phyloP scores from a whole-genome alignment of 768 basidiomycete genomes.

The Suillus ampliporus region DNA sequence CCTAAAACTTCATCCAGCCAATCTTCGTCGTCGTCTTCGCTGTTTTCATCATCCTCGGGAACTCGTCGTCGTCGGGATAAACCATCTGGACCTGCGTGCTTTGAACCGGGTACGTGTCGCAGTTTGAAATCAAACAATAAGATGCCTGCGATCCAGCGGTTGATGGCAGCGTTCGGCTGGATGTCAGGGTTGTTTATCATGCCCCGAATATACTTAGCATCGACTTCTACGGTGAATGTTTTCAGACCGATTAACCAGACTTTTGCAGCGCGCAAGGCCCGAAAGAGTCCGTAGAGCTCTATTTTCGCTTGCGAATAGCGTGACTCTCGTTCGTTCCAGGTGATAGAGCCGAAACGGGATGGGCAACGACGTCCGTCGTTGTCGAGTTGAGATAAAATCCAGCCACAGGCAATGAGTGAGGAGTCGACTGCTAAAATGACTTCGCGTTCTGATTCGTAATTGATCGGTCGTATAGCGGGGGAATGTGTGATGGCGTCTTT shows the following conservation, averaged over 20 bases:
- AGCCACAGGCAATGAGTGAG: slow-evolving; percentile 42
- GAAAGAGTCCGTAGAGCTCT: slow-evolving; percentile 36
- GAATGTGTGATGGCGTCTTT: slow-evolving; percentile 24
- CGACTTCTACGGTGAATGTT: slow-evolving; percentile 43
- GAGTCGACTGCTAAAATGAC: slow-evolving; percentile 32
- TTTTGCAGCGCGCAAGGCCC: slow-evolving; percentile 26
- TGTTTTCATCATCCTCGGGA: slow-evolving; percentile 21
- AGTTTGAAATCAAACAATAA: slow-evolving; percentile 38
- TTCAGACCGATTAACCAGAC: slow-evolving; percentile 35
- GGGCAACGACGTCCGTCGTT: slow-evolving; percentile 23
- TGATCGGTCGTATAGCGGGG: slow-evolving; percentile 12
- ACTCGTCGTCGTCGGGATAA: slow-evolving; percentile 35
- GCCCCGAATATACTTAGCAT: slow-evolving; percentile 47
- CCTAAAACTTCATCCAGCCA: slow-evolving; percentile 5
- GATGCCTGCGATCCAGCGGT: slow-evolving; percentile 35
- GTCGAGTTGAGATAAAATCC: slow-evolving; percentile 35
- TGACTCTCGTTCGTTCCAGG: background rate
- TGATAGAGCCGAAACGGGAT: slow-evolving; percentile 33
- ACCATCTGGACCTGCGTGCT: slow-evolving; percentile 36
- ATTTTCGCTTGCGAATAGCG: slow-evolving; percentile 29
- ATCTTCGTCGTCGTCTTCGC: slow-evolving; percentile 18
- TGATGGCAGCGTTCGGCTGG: slow-evolving; percentile 38
- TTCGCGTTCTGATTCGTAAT: slow-evolving; percentile 15
- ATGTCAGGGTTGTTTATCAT: slow-evolving; percentile 43
- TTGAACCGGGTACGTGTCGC: slow-evolving; percentile 32